A percentile compares a stretch with the other conserved stretches of the same genome.
phyloP scores from a whole-genome alignment of 768 basidiomycete species.

The Mycena vulgaris region DNA sequence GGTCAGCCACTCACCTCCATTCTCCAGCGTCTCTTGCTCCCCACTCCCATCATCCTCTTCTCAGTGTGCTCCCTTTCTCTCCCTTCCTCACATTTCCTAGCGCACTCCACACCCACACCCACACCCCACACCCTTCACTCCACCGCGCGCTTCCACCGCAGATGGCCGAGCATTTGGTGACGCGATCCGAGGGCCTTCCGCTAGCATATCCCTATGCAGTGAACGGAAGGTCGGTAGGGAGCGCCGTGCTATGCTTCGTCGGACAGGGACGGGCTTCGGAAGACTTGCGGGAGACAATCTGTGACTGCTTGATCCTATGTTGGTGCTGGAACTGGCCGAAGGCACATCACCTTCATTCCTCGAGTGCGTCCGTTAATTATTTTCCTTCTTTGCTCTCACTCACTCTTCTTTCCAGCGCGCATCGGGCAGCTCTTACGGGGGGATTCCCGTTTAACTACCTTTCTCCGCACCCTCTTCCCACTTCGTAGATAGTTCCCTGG shows the following conservation, averaged over 20 bases:
- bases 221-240: too few species aligned
- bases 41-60: too few species aligned
- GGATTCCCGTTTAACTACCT: not conserved
- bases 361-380: not conserved
- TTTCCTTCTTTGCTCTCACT: not conserved
- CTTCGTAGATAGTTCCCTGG: constrained; percentile 8
- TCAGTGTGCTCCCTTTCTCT: too few species aligned
- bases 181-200: too few species aligned
- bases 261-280: not conserved
- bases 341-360: not conserved
- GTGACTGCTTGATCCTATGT: not conserved
- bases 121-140: too few species aligned
- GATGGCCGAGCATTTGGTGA: too few species aligned
- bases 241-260: not conserved
- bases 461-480: not conserved
- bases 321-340: not conserved
- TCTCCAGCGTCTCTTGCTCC: too few species aligned
- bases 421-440: not conserved
- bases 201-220: too few species aligned
- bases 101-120: too few species aligned
- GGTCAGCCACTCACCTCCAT: too few species aligned
- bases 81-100: too few species aligned
- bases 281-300: not conserved
- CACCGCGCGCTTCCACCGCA: too few species aligned
- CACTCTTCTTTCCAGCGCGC: not conserved